These are phyloP conservation scores for Tuber indicum DNA, from an alignment of 495 filamentous ascomycete genomes.

Conservation along the genomic window DNA sequence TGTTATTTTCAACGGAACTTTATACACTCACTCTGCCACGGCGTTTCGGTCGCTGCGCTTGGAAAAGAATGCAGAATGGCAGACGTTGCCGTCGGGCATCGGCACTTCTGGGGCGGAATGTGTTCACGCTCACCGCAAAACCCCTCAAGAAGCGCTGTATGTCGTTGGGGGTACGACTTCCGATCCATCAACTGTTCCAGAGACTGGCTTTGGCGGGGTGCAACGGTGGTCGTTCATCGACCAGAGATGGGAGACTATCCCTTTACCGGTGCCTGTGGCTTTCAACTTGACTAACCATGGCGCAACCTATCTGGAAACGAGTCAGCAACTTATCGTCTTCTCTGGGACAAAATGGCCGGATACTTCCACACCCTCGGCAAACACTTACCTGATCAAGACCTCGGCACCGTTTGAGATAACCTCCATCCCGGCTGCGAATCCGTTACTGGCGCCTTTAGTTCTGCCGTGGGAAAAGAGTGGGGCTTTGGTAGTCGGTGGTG, in stretches of 20 bases:
- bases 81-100: slow-evolving; percentile 55
- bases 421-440: slow-evolving; percentile 51
- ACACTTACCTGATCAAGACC: slow-evolving; percentile 69
- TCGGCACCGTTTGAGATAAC: slow-evolving; percentile 50
- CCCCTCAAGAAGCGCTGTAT: slow-evolving; percentile 61
- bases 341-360: slow-evolving; percentile 60
- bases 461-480: slow-evolving; percentile 66
- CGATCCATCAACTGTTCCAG: slow-evolving; percentile 44
- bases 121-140: slow-evolving; percentile 58
- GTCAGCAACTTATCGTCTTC: slow-evolving; percentile 71
- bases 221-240: slow-evolving; percentile 76
- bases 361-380: slow-evolving; percentile 51
- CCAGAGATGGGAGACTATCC: slow-evolving; percentile 66
- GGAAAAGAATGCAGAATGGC: slow-evolving; percentile 64
- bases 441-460: slow-evolving; percentile 62
- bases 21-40: slow-evolving; percentile 72
- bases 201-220: slow-evolving; percentile 62
- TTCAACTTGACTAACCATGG: slow-evolving; percentile 60
- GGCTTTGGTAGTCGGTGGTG: slow-evolving; percentile 72
- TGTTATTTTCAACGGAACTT: slow-evolving; percentile 68
- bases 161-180: slow-evolving; percentile 66
- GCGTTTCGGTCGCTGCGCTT: slow-evolving; percentile 72
- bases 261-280: slow-evolving; percentile 51
- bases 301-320: slow-evolving; percentile 65
- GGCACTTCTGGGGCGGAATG: slow-evolving; percentile 69